These are phyloP conservation scores for Andrographis paniculata DNA, from an alignment of 305 asterid genomes.

Conservation along the genomic window DNA sequence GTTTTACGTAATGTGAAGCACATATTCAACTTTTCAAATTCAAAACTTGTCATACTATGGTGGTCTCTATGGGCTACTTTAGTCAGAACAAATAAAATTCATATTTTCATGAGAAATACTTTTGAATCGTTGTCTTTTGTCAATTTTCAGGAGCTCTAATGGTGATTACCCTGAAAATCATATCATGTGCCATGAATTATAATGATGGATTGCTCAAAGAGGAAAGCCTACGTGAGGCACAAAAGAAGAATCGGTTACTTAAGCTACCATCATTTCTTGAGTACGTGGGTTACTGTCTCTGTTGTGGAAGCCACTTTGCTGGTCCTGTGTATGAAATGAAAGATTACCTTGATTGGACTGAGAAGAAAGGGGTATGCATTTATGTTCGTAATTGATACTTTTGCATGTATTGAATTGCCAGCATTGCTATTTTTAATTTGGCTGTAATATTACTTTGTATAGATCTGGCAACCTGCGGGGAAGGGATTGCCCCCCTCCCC, in stretches of 20 bases:
- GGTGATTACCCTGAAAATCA: constrained; percentile 92
- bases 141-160: constrained; percentile 69
- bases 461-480: constrained; percentile 78
- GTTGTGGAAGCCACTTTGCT: constrained; percentile 98
- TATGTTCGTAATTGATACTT: constrained; percentile 14
- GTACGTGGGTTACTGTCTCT: constrained; percentile 78
- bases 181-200: constrained; percentile 80
- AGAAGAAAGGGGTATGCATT: constrained; percentile 72
- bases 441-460: constrained; percentile 17
- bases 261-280: constrained; percentile 75
- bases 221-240: constrained; percentile 73
- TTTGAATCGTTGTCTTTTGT: constrained; percentile 7
- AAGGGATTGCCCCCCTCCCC: constrained; percentile 75
- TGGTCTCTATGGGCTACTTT: neutral
- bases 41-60: no score
- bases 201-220: constrained; percentile 83
- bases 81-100: neutral
- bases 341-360: constrained; percentile 94
- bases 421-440: constrained; percentile 7
- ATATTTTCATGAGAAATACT: constrained; percentile 4
- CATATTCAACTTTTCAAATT: no score
- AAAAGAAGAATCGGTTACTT: constrained; percentile 66
- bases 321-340: constrained; percentile 97
- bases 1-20: constrained; percentile 4
- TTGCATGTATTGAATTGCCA: neutral